Evolutionary conservation across 441 rosid genomes (phyloP), one percentile per base, ranked within the genome.

Genomic region (Corymbia calophylla): DNA sequence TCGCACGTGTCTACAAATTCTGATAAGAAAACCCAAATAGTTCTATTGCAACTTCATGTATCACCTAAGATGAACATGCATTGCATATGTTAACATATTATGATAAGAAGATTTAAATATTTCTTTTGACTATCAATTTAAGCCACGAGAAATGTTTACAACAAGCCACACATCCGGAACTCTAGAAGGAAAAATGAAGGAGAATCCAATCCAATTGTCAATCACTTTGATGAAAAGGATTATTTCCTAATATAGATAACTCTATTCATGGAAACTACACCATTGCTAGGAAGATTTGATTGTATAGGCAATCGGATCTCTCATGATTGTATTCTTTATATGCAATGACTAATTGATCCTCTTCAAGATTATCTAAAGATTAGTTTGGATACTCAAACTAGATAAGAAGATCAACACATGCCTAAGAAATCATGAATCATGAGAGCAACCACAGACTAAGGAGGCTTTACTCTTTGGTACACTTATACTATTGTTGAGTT

Each of bases 361-460:
- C 21, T 66, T 66, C 9, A 66, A 66, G 2, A 31, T 66, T 66
- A 66, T 66, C 73, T 10, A 66, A 66, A 9, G 18, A 31, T 1
- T 31, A 66, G 73, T 66, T 66, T 66, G 21, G 73, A n/a, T 66
- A 64, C 39, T 0, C 8, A 14, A 66, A 66, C 73, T n/a, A n/a
- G n/a, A 66, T 66, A 66, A 66, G 73, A 66, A 66, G 6, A 66
- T 66, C 73, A 31, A 31, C 0, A 1, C 39, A 15, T 66, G 21
- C 19, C 0, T 6, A 39, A 66, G 21, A 8, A 66, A 66, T 31
- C 73, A n/a, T 7, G 21, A 31, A 31, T 66, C 73, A 31, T 3
- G 1, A 66, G 73, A 66, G 1, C 0, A 4, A 31, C 73, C 31
- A 31, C 0, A 0, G 1, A 66, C 39, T 66, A 66, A 31, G 73